Percentiles rank a stretch among this genome's conserved stretches.
These are phyloP conservation scores for Magnolia changhungtana DNA, from an alignment of 164 flowering plant species.

Conservation along the genomic window DNA sequence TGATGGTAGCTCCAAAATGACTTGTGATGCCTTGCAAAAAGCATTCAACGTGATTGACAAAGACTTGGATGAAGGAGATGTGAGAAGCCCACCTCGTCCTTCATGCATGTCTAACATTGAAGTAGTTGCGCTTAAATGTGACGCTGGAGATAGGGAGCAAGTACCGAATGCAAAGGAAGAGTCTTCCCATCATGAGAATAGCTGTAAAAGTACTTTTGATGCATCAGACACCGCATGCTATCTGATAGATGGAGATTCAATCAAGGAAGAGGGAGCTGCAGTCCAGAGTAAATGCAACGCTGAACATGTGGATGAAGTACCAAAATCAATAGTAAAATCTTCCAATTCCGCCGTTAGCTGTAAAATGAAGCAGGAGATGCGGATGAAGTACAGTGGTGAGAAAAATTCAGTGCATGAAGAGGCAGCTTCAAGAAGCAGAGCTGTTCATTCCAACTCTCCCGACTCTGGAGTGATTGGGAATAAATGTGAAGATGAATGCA, in stretches of 20 bases:
- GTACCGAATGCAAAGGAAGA: neutral
- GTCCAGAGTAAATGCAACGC: neutral
- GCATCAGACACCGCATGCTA: conserved; percentile 4
- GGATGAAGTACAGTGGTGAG: neutral
- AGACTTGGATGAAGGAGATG: neutral
- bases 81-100: neutral
- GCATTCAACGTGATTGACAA: neutral
- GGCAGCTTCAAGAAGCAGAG: conserved; percentile 15
- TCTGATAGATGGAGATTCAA: conserved; percentile 25
- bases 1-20: neutral
- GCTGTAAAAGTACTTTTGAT: conserved; percentile 2
- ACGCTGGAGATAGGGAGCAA: neutral
- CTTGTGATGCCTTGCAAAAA: neutral
- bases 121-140: no score
- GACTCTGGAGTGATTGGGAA: conserved; percentile 19
- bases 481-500: conserved; percentile 8
- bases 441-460: conserved; percentile 26
- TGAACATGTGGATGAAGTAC: neutral
- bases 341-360: neutral
- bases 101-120: neutral
- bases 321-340: neutral
- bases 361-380: neutral
- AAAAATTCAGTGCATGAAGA: neutral
- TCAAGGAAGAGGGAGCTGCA: neutral
- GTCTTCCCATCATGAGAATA: neutral